Evolutionary conservation across 2,329 filamentous ascomycete species (phyloP).

Genomic region (Cladosporium sp.): DNA sequence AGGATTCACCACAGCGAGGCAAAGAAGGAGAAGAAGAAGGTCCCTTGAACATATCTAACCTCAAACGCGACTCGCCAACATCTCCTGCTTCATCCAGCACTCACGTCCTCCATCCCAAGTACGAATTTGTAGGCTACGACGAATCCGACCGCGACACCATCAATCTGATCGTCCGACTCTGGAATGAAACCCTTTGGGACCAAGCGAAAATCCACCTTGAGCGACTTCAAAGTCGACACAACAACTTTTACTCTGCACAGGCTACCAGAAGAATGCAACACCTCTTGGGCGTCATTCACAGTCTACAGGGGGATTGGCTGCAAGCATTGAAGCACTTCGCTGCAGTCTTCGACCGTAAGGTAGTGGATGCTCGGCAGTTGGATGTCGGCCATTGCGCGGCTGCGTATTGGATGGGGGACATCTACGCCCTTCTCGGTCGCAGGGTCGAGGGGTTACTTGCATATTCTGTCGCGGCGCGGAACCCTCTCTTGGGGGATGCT

Average conservation of each 20-base stretch:
- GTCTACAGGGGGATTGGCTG: constrained; percentile 19
- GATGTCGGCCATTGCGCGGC: constrained; percentile 25
- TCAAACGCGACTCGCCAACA: too few species aligned
- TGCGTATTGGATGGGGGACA: constrained; percentile 25
- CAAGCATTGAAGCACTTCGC: constrained; percentile 19
- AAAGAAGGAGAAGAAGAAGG: too few species aligned
- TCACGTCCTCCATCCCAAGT: too few species aligned
- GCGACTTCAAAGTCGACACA: background rate
- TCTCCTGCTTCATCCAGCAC: too few species aligned
- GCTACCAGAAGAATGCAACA: constrained; percentile 17
- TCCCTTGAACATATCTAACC: too few species aligned
- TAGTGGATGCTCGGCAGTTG: constrained; percentile 15
- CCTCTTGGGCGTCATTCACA: constrained; percentile 21
- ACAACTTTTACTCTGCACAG: background rate
- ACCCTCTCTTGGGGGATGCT: background rate
- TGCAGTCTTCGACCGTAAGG: constrained; percentile 15
- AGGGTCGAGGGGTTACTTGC: constrained; percentile 21
- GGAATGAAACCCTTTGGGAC: constrained; percentile 16
- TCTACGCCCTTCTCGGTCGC: constrained; percentile 20
- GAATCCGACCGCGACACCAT: constrained; percentile 9
- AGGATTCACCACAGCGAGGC: too few species aligned
- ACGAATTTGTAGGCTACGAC: too few species aligned
- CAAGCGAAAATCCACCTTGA: constrained; percentile 16
- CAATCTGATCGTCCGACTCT: constrained; percentile 16
- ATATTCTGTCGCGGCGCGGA: constrained; percentile 21